Percentiles rank a stretch among this genome's conserved stretches.
phyloP scores from a whole-genome alignment of 208 protist species.

The Acanthamoeba castellanii region DNA sequence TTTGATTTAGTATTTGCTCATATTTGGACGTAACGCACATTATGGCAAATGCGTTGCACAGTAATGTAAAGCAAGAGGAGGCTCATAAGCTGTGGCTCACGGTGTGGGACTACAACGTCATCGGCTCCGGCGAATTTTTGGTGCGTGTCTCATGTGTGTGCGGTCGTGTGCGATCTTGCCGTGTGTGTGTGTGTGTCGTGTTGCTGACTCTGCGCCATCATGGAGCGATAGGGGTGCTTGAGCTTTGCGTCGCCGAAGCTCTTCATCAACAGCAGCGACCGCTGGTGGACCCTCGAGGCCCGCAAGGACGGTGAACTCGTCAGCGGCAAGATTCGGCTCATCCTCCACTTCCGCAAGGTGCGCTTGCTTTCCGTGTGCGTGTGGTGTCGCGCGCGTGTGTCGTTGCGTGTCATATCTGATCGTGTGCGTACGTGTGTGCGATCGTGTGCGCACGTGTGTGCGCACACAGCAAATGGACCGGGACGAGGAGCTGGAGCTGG shows the following conservation, averaged over 20 bases:
- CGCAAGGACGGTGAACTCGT: slow-evolving; percentile 51
- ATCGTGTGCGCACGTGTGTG: neutral
- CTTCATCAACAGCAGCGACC: slow-evolving; percentile 72
- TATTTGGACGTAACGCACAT: neutral
- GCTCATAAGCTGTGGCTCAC: slow-evolving; percentile 39
- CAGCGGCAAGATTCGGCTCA: slow-evolving; percentile 55
- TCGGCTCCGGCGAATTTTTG: slow-evolving; percentile 47
- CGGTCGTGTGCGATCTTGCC: neutral
- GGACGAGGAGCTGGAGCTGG: neutral
- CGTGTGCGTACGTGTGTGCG: neutral
- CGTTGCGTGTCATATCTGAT: no score
- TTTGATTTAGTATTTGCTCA: neutral
- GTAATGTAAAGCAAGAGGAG: slow-evolving; percentile 56
- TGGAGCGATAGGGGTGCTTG: slow-evolving; percentile 58
- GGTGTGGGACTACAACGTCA: slow-evolving; percentile 70
- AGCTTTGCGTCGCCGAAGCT: slow-evolving; percentile 42
- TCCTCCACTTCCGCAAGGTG: slow-evolving; percentile 64
- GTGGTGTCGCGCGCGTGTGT: neutral
- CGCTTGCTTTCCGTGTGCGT: neutral
- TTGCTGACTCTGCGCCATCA: neutral
- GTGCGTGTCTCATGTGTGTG: neutral
- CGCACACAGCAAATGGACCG: slow-evolving; percentile 25
- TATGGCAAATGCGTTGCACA: neutral
- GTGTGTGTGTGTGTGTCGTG: neutral
- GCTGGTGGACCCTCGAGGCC: slow-evolving; percentile 63